A percentile compares a stretch with the other conserved stretches of the same genome.
Conservation (phyloP, 2,329 filamentous ascomycete species). For the Fusarium xyrophilum region DNA sequence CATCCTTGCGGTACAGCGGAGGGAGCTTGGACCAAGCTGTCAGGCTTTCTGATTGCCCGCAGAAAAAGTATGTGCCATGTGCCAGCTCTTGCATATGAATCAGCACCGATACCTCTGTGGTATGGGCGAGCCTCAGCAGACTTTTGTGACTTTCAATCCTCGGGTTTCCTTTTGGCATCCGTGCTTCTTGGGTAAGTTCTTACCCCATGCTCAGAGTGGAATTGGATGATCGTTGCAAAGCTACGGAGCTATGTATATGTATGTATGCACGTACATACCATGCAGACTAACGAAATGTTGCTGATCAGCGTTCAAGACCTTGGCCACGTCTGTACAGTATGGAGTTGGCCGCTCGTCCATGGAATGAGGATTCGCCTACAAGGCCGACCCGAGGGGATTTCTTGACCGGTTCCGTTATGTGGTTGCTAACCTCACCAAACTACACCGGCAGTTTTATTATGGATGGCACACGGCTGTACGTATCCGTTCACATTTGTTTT, state of each 20-base stretch:
- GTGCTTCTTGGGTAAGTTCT: constrained; percentile 22
- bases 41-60: constrained; percentile 24
- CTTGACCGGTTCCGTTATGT: constrained; percentile 1
- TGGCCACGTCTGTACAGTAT: constrained; percentile 7
- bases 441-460: constrained; percentile 15
- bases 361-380: constrained; percentile 16
- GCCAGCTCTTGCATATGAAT: constrained; percentile 20
- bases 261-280: background rate
- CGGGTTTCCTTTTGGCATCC: background rate
- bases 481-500: constrained; percentile 6
- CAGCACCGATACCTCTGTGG: constrained; percentile 2
- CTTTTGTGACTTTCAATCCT: constrained; percentile 4
- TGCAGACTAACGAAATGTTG: constrained; percentile 1
- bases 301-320: constrained; percentile 12
- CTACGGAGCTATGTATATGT: background rate
- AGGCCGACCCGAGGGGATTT: background rate
- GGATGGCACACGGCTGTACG: background rate
- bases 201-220: constrained; percentile 20
- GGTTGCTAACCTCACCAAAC: constrained; percentile 18
- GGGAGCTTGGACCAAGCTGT: constrained; percentile 39
- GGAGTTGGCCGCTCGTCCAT: background rate
- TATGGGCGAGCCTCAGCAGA: background rate
- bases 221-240: constrained; percentile 19
- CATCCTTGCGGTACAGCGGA: constrained; percentile 29
- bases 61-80: constrained; percentile 28